Conservation (phyloP, 2,329 filamentous ascomycete species). For the Trichothecium sympodiale region DNA sequence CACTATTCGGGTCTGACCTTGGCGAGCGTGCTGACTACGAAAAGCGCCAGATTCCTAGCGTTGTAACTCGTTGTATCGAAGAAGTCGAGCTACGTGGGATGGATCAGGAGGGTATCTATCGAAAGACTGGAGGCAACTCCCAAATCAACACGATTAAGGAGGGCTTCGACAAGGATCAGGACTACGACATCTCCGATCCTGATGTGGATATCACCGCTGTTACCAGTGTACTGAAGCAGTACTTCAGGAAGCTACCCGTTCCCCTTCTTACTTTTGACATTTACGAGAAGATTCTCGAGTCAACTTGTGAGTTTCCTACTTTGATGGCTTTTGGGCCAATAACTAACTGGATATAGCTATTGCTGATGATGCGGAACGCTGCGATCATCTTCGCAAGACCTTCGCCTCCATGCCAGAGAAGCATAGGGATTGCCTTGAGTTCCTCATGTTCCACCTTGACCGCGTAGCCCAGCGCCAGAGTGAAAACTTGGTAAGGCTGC, state of each 20-base stretch:
- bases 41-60: slow-evolving; percentile 75
- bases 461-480: slow-evolving; percentile 73
- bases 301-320: slow-evolving; percentile 45
- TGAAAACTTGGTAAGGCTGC: slow-evolving; percentile 62
- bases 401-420: slow-evolving; percentile 70
- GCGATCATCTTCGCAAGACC: slow-evolving; percentile 59
- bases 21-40: slow-evolving; percentile 79
- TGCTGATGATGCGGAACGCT: slow-evolving; percentile 54
- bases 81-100: slow-evolving; percentile 94
- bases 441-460: slow-evolving; percentile 85
- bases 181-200: slow-evolving; percentile 88
- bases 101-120: slow-evolving; percentile 95
- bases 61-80: slow-evolving; percentile 89
- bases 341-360: slow-evolving; percentile 38
- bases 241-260: slow-evolving; percentile 84
- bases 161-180: slow-evolving; percentile 77
- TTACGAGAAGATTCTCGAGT: slow-evolving; percentile 82
- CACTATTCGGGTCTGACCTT: slow-evolving; percentile 82
- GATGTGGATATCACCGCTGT: slow-evolving; percentile 93
- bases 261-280: slow-evolving; percentile 87
- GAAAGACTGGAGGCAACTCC: slow-evolving; percentile 88
- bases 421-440: slow-evolving; percentile 84
- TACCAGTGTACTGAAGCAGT: slow-evolving; percentile 92
- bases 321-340: background rate
- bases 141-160: slow-evolving; percentile 85